Conservation (phyloP, 495 filamentous ascomycete genomes). For the Rusavskia elegans region DNA sequence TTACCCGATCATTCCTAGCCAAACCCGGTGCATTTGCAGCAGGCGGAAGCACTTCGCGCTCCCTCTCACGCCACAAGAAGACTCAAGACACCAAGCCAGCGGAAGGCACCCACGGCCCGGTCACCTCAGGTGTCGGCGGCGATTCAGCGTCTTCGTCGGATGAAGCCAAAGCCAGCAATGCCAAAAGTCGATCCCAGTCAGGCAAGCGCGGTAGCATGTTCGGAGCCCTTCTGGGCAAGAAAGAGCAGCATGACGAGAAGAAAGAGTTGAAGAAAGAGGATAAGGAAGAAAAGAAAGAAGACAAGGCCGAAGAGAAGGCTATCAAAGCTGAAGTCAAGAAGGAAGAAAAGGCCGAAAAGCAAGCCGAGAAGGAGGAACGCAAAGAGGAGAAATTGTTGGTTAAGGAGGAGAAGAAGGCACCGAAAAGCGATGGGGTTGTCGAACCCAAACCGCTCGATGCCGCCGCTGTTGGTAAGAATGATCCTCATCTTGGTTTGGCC, state of each 20-base stretch:
- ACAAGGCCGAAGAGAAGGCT: constrained; percentile 25
- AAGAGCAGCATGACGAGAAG: constrained; percentile 34
- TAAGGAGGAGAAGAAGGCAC: constrained; percentile 15
- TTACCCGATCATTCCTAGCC: constrained; percentile 13
- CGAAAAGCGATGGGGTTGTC: background rate
- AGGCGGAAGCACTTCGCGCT: constrained; percentile 24
- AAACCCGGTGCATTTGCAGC: constrained; percentile 35
- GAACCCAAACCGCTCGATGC: constrained; percentile 7
- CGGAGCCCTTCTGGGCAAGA: constrained; percentile 57
- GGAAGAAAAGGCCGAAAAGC: constrained; percentile 18
- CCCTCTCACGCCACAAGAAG: constrained; percentile 33
- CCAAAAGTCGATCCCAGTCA: constrained; percentile 61
- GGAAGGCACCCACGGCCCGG: constrained; percentile 4
- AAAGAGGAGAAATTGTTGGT: constrained; percentile 7
- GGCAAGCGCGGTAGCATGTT: constrained; percentile 80
- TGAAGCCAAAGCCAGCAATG: constrained; percentile 26
- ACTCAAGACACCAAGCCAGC: constrained; percentile 31
- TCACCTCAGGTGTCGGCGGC: constrained; percentile 12
- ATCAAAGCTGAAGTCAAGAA: constrained; percentile 18
- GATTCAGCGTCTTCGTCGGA: constrained; percentile 16
- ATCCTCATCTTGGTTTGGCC: background rate
- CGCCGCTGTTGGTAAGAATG: constrained; percentile 7
- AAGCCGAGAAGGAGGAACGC: constrained; percentile 12
- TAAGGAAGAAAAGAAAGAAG: constrained; percentile 29
- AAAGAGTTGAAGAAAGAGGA: constrained; percentile 36